Percentiles rank a stretch among this genome's conserved stretches.
Evolutionary conservation across 2,329 filamentous ascomycete genomes (phyloP).

Genomic region (Fusarium aywerte): DNA sequence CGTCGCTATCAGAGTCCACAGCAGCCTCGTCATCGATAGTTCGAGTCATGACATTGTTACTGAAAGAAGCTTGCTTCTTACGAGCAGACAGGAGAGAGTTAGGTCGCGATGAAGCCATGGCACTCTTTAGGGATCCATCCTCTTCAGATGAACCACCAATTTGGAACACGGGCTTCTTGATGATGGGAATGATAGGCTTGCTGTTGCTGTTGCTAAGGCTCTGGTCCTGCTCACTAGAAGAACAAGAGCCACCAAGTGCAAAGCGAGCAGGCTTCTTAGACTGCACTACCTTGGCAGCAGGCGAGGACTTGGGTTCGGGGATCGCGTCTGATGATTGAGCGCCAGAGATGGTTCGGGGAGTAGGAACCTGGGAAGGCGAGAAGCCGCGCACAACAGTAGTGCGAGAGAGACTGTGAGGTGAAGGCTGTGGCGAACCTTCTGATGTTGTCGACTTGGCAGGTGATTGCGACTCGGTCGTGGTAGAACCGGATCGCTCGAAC

Average conservation of each 20-base stretch:
- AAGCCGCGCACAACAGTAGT: constrained; percentile 81
- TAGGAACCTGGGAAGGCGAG: constrained; percentile 75
- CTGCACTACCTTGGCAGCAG: constrained; percentile 73
- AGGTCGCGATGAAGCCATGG: constrained; percentile 58
- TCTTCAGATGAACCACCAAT: constrained; percentile 76
- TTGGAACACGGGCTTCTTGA: constrained; percentile 60
- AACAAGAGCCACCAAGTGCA: constrained; percentile 82
- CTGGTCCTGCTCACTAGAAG: constrained; percentile 69
- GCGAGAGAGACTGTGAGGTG: constrained; percentile 46
- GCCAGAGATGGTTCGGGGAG: constrained; percentile 58
- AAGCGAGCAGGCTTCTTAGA: constrained; percentile 74
- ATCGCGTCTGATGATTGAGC: constrained; percentile 66
- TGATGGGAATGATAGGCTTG: constrained; percentile 46
- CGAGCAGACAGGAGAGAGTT: constrained; percentile 55
- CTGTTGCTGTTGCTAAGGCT: constrained; percentile 59
- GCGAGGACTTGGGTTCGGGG: constrained; percentile 68
- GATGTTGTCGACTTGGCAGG: constrained; percentile 66
- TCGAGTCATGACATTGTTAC: constrained; percentile 76
- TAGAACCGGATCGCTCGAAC: constrained; percentile 57
- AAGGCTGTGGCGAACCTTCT: constrained; percentile 46
- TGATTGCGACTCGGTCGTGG: constrained; percentile 57
- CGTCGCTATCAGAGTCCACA: constrained; percentile 70
- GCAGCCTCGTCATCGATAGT: constrained; percentile 68
- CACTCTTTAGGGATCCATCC: constrained; percentile 75
- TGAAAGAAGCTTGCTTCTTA: constrained; percentile 87